Conservation (phyloP, 192 early-diverging fungal genomes). For the Coemansia sp. region DNA sequence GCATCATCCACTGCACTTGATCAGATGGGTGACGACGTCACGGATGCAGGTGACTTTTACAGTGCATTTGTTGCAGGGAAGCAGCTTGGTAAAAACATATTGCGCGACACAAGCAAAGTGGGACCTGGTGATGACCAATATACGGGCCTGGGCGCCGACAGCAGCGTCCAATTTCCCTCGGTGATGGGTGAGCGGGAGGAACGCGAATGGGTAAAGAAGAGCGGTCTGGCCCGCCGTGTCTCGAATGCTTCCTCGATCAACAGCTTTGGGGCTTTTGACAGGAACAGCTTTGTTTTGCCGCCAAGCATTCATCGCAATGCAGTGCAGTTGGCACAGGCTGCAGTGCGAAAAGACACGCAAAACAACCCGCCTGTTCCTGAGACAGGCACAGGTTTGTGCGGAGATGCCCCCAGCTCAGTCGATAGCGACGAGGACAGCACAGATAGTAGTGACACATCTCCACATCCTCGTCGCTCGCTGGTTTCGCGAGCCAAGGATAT, state of each 20-base stretch:
- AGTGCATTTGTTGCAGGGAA: conserved; percentile 24
- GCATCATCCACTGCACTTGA: conserved; percentile 49
- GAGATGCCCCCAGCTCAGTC: neutral
- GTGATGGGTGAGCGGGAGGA: conserved; percentile 47
- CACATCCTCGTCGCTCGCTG: conserved; percentile 10
- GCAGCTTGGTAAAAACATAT: conserved; percentile 31
- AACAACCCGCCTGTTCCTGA: neutral
- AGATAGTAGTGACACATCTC: conserved; percentile 4
- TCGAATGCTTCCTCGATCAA: conserved; percentile 24
- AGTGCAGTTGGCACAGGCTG: neutral
- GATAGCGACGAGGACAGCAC: neutral
- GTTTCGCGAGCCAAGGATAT: conserved; percentile 39
- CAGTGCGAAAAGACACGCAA: neutral
- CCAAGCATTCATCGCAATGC: neutral
- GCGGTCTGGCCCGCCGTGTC: conserved; percentile 8
- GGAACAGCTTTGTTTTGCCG: neutral
- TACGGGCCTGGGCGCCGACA: conserved; percentile 26
- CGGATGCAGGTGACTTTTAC: conserved; percentile 8
- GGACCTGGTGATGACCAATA: conserved; percentile 27
- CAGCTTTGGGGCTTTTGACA: conserved; percentile 15
- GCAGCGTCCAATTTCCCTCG: conserved; percentile 17
- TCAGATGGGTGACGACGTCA: conserved; percentile 36
- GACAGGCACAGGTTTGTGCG: neutral
- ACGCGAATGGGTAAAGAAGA: conserved; percentile 25
- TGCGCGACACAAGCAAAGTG: conserved; percentile 5